These are phyloP conservation scores for Protostelium mycophagum DNA, from an alignment of 78 protist species.

Conservation along the genomic window DNA sequence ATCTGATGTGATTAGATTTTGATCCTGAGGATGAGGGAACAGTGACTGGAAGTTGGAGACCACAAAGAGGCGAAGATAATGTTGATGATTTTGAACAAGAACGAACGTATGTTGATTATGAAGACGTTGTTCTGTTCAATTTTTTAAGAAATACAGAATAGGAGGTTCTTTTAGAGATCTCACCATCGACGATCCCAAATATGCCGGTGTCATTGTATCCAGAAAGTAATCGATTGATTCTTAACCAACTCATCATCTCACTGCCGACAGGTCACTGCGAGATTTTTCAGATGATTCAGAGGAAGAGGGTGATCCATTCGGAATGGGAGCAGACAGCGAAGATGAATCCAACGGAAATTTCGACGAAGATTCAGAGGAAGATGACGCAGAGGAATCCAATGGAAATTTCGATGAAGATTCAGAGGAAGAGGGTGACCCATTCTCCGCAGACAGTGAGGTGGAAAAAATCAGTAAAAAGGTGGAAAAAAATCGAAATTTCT, in stretches of 20 bases:
- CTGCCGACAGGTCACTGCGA: neutral
- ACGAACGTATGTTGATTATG: neutral
- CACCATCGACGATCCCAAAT: neutral
- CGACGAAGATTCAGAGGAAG: neutral
- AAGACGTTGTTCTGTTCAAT: neutral
- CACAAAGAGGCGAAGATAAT: neutral
- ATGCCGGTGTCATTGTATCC: neutral
- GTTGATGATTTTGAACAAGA: neutral
- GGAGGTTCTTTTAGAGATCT: neutral
- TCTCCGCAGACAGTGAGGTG: neutral
- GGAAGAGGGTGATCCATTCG: neutral
- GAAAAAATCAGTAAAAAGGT: neutral
- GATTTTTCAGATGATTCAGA: neutral
- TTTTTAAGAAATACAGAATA: neutral
- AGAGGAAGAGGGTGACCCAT: neutral
- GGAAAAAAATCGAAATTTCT: neutral
- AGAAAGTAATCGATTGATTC: neutral
- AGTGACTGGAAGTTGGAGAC: neutral
- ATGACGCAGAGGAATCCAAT: neutral
- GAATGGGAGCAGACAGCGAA: neutral
- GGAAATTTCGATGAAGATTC: neutral
- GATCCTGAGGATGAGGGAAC: neutral
- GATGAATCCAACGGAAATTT: neutral
- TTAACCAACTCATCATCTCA: too few relatives aligned
- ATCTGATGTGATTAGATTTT: neutral